A percentile compares a stretch with the other conserved stretches of the same genome.
Conservation (phyloP, 139 green algal genomes). For the Microglena sp. region DNA sequence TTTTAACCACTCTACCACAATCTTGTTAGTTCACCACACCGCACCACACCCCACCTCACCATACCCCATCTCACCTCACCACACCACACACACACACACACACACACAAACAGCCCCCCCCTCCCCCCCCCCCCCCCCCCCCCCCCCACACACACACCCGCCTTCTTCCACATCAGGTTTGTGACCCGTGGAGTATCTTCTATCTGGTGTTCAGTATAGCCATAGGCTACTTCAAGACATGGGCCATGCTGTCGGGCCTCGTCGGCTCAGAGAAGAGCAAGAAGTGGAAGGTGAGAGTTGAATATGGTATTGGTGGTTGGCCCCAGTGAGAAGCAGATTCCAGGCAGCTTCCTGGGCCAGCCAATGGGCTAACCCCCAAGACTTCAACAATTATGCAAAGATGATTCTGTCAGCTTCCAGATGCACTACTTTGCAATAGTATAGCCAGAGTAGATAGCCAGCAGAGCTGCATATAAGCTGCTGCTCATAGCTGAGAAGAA, state of each 20-base stretch:
- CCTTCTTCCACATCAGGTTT: no score
- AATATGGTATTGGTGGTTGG: not conserved
- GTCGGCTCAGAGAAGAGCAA: conserved; percentile 49
- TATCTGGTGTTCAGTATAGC: conserved; percentile 46
- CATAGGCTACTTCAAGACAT: conserved; percentile 46
- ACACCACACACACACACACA: no score
- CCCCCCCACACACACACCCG: no score
- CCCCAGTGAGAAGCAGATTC: not conserved
- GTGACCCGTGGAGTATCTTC: conserved; percentile 42
- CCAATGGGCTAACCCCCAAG: not conserved
- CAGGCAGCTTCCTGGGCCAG: not conserved
- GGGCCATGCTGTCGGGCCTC: conserved; percentile 45
- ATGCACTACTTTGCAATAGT: not conserved
- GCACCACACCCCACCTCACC: no score
- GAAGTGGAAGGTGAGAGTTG: conserved; percentile 43
- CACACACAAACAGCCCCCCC: no score
- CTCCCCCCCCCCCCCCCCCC: no score
- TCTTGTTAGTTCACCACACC: no score
- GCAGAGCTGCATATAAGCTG: no score
- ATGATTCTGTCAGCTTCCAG: no score
- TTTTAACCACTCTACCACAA: no score
- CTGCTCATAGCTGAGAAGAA: no score
- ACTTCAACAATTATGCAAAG: not conserved
- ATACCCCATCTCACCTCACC: no score
- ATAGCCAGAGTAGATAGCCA: not conserved